These are phyloP conservation scores for Sphagnurus paluster DNA, from an alignment of 1,284 basidiomycete genomes.

Conservation along the genomic window DNA sequence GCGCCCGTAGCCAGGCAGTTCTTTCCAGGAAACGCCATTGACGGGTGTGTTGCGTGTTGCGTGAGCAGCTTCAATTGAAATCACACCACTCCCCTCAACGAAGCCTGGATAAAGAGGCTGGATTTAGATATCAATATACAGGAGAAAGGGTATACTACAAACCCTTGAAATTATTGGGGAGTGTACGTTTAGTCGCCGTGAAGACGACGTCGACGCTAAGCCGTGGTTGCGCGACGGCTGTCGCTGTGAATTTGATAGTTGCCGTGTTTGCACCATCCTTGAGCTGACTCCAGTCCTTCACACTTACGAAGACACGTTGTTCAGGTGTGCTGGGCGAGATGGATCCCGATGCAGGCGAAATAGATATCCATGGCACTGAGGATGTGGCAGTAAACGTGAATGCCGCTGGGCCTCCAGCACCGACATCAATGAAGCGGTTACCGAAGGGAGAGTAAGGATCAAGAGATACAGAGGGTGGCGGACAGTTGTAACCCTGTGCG, in stretches of 20 bases:
- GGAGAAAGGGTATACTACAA: neutral
- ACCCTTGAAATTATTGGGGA: constrained; percentile 51
- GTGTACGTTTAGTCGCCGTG: constrained; percentile 35
- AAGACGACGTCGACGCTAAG: constrained; percentile 40
- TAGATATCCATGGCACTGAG: constrained; percentile 55
- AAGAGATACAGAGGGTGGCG: constrained; percentile 48
- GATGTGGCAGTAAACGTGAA: constrained; percentile 55
- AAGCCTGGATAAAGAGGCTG: constrained; percentile 41
- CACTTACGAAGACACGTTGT: constrained; percentile 52
- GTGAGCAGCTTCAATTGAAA: constrained; percentile 68
- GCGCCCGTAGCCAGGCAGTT: constrained; percentile 57
- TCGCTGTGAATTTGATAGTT: constrained; percentile 48
- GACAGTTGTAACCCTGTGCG: constrained; percentile 41
- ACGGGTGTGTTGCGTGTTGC: constrained; percentile 52
- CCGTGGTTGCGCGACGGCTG: constrained; percentile 36
- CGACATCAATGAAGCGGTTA: constrained; percentile 59
- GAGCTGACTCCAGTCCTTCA: constrained; percentile 60
- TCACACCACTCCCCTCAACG: constrained; percentile 60
- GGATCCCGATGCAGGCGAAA: constrained; percentile 48
- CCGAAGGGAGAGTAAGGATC: constrained; percentile 55
- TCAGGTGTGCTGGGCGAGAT: constrained; percentile 52
- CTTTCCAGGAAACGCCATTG: constrained; percentile 53
- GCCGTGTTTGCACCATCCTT: constrained; percentile 39
- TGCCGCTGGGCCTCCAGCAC: constrained; percentile 56
- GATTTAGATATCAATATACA: neutral